Evolutionary conservation across 257 asterid species (phyloP).

Genomic region (Nyctanthes arbortristis): DNA sequence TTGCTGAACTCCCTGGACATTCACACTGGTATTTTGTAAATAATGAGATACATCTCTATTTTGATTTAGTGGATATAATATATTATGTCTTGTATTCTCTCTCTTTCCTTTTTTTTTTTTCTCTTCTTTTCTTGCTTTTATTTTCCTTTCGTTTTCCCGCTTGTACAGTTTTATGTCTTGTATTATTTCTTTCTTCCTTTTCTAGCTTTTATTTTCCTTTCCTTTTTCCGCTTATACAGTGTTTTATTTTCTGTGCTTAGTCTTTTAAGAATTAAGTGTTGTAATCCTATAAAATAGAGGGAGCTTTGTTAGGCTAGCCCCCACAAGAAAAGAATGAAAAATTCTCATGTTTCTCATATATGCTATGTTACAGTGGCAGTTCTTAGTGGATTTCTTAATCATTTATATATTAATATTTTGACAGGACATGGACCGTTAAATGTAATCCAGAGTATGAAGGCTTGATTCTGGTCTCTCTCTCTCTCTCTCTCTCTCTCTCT

Average conservation of each 20-base stretch:
- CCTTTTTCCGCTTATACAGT: no score
- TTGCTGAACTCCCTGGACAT: constrained; percentile 92
- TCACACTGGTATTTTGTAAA: constrained; percentile 78
- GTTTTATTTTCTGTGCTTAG: not conserved
- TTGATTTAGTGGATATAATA: constrained; percentile 13
- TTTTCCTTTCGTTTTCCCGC: constrained; percentile 18
- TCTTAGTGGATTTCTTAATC: constrained; percentile 4
- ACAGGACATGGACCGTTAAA: constrained; percentile 95
- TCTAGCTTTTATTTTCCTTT: constrained; percentile 7
- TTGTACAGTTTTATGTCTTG: constrained; percentile 1
- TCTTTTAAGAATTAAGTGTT: not conserved
- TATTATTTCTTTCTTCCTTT: not conserved
- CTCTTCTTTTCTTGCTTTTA: constrained; percentile 1
- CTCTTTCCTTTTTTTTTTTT: not conserved
- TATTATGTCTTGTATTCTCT: not conserved
- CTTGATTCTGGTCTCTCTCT: constrained; percentile 76
- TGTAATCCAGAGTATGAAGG: constrained; percentile 91
- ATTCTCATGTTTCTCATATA: not conserved
- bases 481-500: constrained; percentile 18
- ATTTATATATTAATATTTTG: constrained; percentile 15
- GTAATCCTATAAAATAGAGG: not conserved
- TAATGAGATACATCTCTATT: constrained; percentile 14
- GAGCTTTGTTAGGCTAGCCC: not conserved
- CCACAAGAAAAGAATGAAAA: not conserved
- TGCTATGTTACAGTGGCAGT: not conserved